Evolutionary conservation across 345 rosid species (phyloP).

Genomic region (Rubroshorea leprosula): DNA sequence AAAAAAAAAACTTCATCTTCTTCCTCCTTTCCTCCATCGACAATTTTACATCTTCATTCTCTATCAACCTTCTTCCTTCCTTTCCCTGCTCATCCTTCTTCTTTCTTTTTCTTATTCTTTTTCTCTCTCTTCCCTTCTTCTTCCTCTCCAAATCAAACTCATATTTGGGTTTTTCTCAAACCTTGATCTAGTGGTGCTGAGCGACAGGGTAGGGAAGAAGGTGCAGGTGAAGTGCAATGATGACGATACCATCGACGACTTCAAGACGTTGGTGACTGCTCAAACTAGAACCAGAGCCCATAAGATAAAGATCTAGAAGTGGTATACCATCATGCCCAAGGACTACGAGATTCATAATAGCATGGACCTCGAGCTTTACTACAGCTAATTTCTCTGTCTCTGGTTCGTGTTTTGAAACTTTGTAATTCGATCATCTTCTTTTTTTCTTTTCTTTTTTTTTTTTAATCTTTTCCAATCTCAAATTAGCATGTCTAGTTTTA

Average conservation of each 20-base stretch:
- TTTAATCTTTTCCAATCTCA: too few species aligned
- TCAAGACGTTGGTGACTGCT: constrained; percentile 50
- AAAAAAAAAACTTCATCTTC: too few species aligned
- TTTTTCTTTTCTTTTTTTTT: neutral
- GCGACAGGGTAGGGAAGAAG: constrained; percentile 54
- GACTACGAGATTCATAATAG: constrained; percentile 58
- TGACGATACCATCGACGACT: constrained; percentile 52
- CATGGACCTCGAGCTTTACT: constrained; percentile 56
- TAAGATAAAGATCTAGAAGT: constrained; percentile 51
- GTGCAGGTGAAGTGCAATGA: constrained; percentile 57
- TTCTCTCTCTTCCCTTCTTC: too few species aligned
- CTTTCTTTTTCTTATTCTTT: too few species aligned
- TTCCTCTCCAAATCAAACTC: too few species aligned
- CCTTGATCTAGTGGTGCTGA: constrained; percentile 54
- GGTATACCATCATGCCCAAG: constrained; percentile 49
- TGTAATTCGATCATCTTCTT: too few species aligned
- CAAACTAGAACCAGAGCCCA: constrained; percentile 44
- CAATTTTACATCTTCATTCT: too few species aligned
- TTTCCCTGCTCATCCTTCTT: too few species aligned
- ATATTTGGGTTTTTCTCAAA: too few species aligned
- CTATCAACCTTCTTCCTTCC: too few species aligned
- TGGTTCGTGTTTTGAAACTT: neutral
- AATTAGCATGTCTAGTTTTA: too few species aligned
- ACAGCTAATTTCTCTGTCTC: constrained; percentile 20
- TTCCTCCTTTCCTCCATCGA: too few species aligned